Conservation (phyloP, 441 rosid species). For the Aquilaria agallochum region DNA sequence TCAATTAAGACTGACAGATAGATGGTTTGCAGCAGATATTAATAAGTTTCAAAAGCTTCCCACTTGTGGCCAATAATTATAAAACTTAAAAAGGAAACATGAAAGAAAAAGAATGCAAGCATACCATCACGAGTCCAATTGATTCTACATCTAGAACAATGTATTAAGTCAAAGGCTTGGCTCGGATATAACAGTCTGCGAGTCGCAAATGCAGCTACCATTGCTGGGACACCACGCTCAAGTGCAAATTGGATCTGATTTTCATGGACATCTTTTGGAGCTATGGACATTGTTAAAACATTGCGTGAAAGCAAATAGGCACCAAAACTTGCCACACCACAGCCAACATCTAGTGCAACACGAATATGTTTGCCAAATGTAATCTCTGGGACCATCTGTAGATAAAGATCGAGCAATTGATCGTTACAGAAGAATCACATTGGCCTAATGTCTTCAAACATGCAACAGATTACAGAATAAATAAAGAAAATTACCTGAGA, state of each 20-base stretch:
- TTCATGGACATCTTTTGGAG: slow-evolving; percentile 99
- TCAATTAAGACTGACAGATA: too few relatives aligned
- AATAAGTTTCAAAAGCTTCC: too few relatives aligned
- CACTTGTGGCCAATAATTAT: too few relatives aligned
- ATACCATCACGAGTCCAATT: slow-evolving; percentile 99
- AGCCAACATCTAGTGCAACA: slow-evolving; percentile 85
- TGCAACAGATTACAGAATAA: neutral
- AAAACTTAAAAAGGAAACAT: neutral
- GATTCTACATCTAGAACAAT: slow-evolving; percentile 98
- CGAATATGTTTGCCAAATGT: slow-evolving; percentile 71
- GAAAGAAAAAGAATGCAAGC: slow-evolving; percentile 10
- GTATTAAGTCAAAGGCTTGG: slow-evolving; percentile 95
- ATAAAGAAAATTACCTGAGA: slow-evolving; percentile 40
- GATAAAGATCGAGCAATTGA: slow-evolving; percentile 13
- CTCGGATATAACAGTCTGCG: slow-evolving; percentile 78
- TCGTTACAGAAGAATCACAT: slow-evolving; percentile 18
- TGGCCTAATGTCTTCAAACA: slow-evolving; percentile 5
- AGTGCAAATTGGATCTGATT: slow-evolving; percentile 99
- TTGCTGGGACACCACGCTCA: slow-evolving; percentile 98
- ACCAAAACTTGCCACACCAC: slow-evolving; percentile 99
- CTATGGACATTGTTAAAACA: slow-evolving; percentile 82
- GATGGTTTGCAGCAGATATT: too few relatives aligned
- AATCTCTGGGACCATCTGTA: slow-evolving; percentile 81
- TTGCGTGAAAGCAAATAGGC: slow-evolving; percentile 79
- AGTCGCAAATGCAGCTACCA: slow-evolving; percentile 93